phyloP scores from a whole-genome alignment of 306 rosid species.

The Dryas alaskensis region DNA sequence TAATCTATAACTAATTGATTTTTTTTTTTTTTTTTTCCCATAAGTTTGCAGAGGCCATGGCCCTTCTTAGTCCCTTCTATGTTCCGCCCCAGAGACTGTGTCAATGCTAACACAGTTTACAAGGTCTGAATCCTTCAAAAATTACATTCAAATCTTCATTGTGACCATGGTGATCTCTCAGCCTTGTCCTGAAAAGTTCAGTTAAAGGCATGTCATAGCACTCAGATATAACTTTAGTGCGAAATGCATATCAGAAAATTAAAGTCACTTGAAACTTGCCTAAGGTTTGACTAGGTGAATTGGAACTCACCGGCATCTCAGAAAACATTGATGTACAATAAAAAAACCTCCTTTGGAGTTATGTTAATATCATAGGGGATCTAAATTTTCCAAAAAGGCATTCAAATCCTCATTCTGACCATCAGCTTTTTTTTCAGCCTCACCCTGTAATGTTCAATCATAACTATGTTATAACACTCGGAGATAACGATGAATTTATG shows the following conservation, averaged over 20 bases:
- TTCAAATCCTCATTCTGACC: background rate
- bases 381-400: background rate
- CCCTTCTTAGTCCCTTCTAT: too few species aligned
- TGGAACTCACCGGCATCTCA: background rate
- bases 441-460: constrained; percentile 3
- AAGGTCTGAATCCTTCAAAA: background rate
- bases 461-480: background rate
- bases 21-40: too few species aligned
- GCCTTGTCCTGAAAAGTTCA: background rate
- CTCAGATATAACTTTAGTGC: background rate
- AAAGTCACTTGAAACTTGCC: constrained; percentile 7
- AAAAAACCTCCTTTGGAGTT: background rate
- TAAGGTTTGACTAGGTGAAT: background rate
- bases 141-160: background rate
- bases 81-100: background rate
- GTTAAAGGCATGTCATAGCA: background rate
- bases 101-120: background rate
- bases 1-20: too few species aligned
- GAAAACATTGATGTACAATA: background rate
- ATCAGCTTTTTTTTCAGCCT: background rate
- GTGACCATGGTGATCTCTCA: background rate
- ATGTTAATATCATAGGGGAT: background rate
- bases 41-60: too few species aligned
- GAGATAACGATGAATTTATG: background rate
- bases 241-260: background rate